Conservation (phyloP, 805 yeast species). For the Kuraishia borneana region DNA sequence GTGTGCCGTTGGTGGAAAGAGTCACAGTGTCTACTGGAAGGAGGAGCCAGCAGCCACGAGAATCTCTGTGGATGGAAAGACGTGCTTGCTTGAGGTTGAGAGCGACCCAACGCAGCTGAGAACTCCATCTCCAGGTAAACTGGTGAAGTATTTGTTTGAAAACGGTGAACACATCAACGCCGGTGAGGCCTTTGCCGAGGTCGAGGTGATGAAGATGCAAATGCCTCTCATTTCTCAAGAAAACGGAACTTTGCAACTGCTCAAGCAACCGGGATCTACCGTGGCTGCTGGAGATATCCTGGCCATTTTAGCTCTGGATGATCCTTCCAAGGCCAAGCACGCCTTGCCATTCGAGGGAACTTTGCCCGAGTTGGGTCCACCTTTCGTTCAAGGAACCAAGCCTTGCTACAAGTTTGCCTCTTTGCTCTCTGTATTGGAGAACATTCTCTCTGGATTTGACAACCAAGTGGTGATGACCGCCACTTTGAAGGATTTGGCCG, state of each 20-base stretch:
- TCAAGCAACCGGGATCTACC: constrained; percentile 98
- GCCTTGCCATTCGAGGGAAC: constrained; percentile 94
- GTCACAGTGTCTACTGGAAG: constrained; percentile 95
- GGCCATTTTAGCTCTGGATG: constrained; percentile 90
- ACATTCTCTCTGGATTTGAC: constrained; percentile 85
- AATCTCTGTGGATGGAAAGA: constrained; percentile 88
- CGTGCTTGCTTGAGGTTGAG: constrained; percentile 88
- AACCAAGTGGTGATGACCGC: constrained; percentile 90
- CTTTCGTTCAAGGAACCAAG: constrained; percentile 73
- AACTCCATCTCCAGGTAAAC: constrained; percentile 98
- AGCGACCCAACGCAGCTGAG: constrained; percentile 98
- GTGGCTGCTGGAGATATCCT: constrained; percentile 93
- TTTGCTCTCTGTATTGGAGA: constrained; percentile 48
- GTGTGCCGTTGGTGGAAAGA: constrained; percentile 79
- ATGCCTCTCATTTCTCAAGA: constrained; percentile 95
- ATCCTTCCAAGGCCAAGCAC: constrained; percentile 94
- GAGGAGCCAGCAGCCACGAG: constrained; percentile 96
- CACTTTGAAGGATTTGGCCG: constrained; percentile 63
- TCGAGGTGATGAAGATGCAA: constrained; percentile 99
- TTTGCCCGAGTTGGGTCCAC: constrained; percentile 79
- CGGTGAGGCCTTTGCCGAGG: constrained; percentile 96
- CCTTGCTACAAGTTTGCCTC: constrained; percentile 65
- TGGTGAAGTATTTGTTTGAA: constrained; percentile 87
- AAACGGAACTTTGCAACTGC: constrained; percentile 82
- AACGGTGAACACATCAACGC: constrained; percentile 86